Evolutionary conservation across 2,329 filamentous ascomycete genomes (phyloP).

Genomic region (Arthroderma sp.): DNA sequence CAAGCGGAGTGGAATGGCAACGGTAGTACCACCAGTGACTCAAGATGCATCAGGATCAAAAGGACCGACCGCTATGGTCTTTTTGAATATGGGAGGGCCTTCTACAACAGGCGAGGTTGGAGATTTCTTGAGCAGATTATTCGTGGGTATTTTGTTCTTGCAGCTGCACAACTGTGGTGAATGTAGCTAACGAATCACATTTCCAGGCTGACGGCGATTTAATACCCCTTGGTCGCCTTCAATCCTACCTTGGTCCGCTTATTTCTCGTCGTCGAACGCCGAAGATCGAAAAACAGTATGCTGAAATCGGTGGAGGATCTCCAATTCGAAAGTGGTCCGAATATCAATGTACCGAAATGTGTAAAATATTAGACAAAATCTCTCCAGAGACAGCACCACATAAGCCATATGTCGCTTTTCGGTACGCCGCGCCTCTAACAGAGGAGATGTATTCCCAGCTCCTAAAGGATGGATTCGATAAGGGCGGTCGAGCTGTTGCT

Average conservation of each 20-base stretch:
- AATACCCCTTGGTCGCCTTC: constrained; percentile 85
- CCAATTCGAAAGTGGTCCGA: constrained; percentile 98
- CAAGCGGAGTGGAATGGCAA: constrained; percentile 34
- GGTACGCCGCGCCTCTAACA: constrained; percentile 84
- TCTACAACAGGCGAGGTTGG: constrained; percentile 78
- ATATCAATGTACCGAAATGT: constrained; percentile 87
- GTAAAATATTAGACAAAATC: constrained; percentile 83
- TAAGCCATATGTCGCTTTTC: constrained; percentile 94
- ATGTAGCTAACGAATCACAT: not conserved
- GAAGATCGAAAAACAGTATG: constrained; percentile 93
- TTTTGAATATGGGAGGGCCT: constrained; percentile 97
- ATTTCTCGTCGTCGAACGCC: constrained; percentile 79
- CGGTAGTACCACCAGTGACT: constrained; percentile 60
- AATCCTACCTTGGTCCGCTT: constrained; percentile 78
- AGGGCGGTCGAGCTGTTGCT: constrained; percentile 83
- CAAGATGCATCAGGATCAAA: constrained; percentile 57
- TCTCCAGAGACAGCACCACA: constrained; percentile 90
- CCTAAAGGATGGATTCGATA: constrained; percentile 80
- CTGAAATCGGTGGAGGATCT: constrained; percentile 90
- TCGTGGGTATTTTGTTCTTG: constrained; percentile 46
- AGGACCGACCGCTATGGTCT: constrained; percentile 93
- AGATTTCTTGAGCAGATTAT: constrained; percentile 78
- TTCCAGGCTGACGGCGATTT: constrained; percentile 74
- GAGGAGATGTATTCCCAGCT: constrained; percentile 82
- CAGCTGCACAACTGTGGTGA: constrained; percentile 9